These are phyloP conservation scores for Phytophthora litchii DNA, from an alignment of 352 stramenopile genomes.

Conservation along the genomic window DNA sequence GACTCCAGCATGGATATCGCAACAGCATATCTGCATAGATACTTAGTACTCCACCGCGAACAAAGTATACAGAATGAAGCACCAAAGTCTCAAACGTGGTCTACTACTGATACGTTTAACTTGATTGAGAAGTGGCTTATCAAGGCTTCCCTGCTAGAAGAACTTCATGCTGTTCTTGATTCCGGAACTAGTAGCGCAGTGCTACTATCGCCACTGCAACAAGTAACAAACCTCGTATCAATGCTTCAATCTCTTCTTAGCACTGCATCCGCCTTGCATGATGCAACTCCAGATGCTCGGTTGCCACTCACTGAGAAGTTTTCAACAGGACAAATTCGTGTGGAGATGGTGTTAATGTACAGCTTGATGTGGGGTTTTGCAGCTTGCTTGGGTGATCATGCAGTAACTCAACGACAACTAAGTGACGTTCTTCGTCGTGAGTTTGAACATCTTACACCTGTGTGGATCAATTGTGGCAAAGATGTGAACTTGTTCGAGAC, in stretches of 20 bases:
- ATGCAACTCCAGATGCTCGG: not conserved
- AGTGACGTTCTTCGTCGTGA: conserved; percentile 37
- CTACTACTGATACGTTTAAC: conserved; percentile 13
- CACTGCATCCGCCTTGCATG: conserved; percentile 8
- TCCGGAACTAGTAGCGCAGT: not conserved
- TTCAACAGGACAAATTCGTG: conserved; percentile 22
- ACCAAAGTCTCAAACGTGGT: conserved; percentile 1
- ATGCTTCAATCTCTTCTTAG: conserved; percentile 53
- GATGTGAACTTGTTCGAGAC: conserved; percentile 52
- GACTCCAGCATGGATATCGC: conserved; percentile 9
- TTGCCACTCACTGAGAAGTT: conserved; percentile 3
- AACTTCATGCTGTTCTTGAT: conserved; percentile 23
- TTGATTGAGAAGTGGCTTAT: conserved; percentile 26
- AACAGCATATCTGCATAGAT: conserved; percentile 32
- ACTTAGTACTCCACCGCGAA: conserved; percentile 21
- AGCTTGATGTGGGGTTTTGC: conserved; percentile 62
- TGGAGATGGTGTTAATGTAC: conserved; percentile 62
- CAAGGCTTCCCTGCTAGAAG: conserved; percentile 10
- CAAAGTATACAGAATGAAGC: not conserved
- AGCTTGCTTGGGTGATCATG: conserved; percentile 23
- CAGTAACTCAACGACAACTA: conserved; percentile 31
- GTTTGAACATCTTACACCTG: conserved; percentile 34
- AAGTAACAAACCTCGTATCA: conserved; percentile 46
- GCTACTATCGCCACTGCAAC: conserved; percentile 42
- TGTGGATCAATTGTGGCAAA: conserved; percentile 25